Percentiles rank a stretch among this genome's conserved stretches.
Evolutionary conservation across 148 eudicot genomes (phyloP).

Genomic region (Fagopyrum tataricum): DNA sequence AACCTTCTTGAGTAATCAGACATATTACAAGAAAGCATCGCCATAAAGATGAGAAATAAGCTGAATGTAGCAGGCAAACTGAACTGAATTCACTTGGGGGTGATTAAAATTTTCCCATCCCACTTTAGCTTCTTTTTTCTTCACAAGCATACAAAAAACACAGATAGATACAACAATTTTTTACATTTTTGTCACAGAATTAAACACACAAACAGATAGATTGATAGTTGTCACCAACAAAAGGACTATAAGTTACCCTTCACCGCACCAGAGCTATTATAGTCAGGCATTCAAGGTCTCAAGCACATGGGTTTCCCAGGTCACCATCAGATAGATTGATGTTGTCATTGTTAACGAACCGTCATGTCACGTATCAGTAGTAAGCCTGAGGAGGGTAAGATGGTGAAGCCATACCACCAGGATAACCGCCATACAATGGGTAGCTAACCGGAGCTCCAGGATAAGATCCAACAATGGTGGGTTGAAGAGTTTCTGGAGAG

Average conservation of each 20-base stretch:
- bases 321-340: background rate
- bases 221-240: background rate
- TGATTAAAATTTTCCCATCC: background rate
- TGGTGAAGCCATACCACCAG: background rate
- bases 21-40: background rate
- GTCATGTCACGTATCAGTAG: slow-evolving; percentile 6
- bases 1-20: background rate
- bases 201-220: slow-evolving; percentile 11
- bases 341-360: background rate
- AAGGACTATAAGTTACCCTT: background rate
- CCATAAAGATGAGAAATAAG: background rate
- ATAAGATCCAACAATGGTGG: slow-evolving; percentile 54
- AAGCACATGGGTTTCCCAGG: background rate
- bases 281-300: background rate
- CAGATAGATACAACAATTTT: background rate
- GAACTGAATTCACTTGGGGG: background rate
- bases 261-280: background rate
- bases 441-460: slow-evolving; percentile 58
- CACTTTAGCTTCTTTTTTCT: background rate
- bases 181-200: slow-evolving; percentile 6
- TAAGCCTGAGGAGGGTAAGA: slow-evolving; percentile 6
- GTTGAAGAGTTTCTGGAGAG: slow-evolving; percentile 60
- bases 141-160: background rate
- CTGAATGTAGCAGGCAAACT: background rate
- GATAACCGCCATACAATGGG: slow-evolving; percentile 9